phyloP scores from a whole-genome alignment of 352 stramenopile genomes.

The Phytophthora agathidicida region DNA sequence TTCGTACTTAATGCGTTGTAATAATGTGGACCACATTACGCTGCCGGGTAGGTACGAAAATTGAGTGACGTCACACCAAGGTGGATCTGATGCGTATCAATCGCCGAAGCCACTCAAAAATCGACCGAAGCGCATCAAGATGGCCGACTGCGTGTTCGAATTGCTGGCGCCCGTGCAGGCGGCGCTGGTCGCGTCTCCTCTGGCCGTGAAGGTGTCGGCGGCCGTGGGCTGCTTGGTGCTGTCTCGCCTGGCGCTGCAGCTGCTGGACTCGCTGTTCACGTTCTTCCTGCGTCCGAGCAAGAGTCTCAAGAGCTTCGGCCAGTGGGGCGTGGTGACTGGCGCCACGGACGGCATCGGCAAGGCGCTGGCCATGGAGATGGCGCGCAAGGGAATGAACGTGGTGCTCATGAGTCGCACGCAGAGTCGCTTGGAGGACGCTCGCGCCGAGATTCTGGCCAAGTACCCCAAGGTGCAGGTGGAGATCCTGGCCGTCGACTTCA shows the following conservation, averaged over 20 bases:
- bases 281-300: slow-evolving; percentile 95
- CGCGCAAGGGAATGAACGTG: slow-evolving; percentile 97
- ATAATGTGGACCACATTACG: neutral
- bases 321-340: slow-evolving; percentile 98
- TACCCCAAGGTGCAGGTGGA: slow-evolving; percentile 90
- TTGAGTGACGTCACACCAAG: slow-evolving; percentile 23
- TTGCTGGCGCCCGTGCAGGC: slow-evolving; percentile 36
- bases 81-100: neutral
- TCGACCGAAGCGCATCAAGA: slow-evolving; percentile 9
- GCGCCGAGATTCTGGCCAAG: slow-evolving; percentile 94
- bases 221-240: slow-evolving; percentile 56
- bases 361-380: slow-evolving; percentile 93
- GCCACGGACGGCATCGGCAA: slow-evolving; percentile 96
- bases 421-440: slow-evolving; percentile 93
- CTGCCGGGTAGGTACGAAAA: neutral
- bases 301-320: slow-evolving; percentile 94
- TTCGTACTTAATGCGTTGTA: neutral
- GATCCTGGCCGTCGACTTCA: slow-evolving; percentile 95
- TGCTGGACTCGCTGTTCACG: slow-evolving; percentile 62
- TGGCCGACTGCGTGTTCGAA: slow-evolving; percentile 32
- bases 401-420: slow-evolving; percentile 98
- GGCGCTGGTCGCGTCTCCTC: slow-evolving; percentile 38
- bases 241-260: slow-evolving; percentile 53
- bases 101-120: slow-evolving; percentile 7
- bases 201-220: slow-evolving; percentile 50